Evolutionary conservation across 2,329 filamentous ascomycete species (phyloP).

Genomic region (Trichoderma atroviride): DNA sequence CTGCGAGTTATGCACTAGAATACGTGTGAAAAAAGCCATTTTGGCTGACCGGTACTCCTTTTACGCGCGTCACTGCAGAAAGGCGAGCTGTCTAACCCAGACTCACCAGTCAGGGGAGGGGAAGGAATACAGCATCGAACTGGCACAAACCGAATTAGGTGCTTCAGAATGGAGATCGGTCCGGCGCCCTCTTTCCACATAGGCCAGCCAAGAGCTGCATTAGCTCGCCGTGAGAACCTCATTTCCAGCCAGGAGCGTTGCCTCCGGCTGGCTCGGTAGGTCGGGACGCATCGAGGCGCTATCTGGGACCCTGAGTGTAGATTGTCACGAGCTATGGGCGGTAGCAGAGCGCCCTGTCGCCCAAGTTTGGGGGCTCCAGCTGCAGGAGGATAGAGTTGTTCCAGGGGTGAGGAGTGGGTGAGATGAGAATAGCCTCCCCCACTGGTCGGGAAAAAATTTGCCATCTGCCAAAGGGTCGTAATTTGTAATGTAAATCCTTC

Average conservation of each 20-base stretch:
- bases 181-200: background rate
- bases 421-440: slow-evolving; percentile 22
- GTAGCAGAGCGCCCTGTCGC: background rate
- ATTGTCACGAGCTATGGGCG: background rate
- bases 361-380: background rate
- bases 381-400: background rate
- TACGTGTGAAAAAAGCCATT: too few relatives aligned
- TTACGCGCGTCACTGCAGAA: background rate
- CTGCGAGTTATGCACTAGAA: background rate
- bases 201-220: background rate
- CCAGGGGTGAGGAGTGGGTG: background rate
- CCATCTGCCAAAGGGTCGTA: background rate
- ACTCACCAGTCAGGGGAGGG: background rate
- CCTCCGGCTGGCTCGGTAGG: background rate
- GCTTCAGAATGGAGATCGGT: background rate
- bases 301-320: background rate
- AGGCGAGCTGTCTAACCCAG: background rate
- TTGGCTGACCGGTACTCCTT: background rate
- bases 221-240: background rate
- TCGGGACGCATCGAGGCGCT: background rate
- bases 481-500: background rate
- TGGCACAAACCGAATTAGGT: background rate
- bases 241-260: background rate
- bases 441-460: background rate
- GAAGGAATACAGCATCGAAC: background rate